Conservation (phyloP, 495 filamentous ascomycete genomes). For the Lophium mytilinum region DNA sequence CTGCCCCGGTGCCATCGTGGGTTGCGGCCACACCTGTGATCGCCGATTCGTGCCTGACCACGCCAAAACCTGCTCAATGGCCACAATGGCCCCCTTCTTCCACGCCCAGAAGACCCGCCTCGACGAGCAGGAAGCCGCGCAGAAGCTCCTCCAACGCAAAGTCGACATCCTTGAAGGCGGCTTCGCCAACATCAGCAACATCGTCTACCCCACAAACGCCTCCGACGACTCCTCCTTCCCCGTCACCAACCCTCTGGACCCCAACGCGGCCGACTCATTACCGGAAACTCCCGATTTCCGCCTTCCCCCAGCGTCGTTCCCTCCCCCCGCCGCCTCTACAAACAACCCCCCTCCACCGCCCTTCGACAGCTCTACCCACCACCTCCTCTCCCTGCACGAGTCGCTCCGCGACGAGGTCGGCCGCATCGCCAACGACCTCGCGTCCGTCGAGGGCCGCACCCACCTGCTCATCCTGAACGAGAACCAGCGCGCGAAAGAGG, state of each 20-base stretch:
- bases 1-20: constrained; percentile 49
- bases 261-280: constrained; percentile 12
- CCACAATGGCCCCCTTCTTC: constrained; percentile 51
- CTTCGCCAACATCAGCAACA: constrained; percentile 40
- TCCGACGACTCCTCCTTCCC: constrained; percentile 17
- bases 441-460: constrained; percentile 55
- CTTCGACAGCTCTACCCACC: constrained; percentile 44
- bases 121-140: constrained; percentile 47
- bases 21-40: constrained; percentile 47
- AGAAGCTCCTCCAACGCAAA: constrained; percentile 49
- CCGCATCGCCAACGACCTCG: constrained; percentile 49
- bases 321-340: constrained; percentile 10
- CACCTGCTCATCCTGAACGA: constrained; percentile 65
- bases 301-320: constrained; percentile 15
- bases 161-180: constrained; percentile 53
- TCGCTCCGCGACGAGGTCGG: constrained; percentile 57
- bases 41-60: constrained; percentile 46
- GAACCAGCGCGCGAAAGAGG: constrained; percentile 56
- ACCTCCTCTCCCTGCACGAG: constrained; percentile 60
- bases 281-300: constrained; percentile 23
- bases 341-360: constrained; percentile 21
- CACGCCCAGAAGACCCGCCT: constrained; percentile 49
- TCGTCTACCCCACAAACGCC: constrained; percentile 28
- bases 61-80: constrained; percentile 47
- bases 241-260: constrained; percentile 20